phyloP scores from a whole-genome alignment of 1,284 basidiomycete species.

The Caloboletus firmus region DNA sequence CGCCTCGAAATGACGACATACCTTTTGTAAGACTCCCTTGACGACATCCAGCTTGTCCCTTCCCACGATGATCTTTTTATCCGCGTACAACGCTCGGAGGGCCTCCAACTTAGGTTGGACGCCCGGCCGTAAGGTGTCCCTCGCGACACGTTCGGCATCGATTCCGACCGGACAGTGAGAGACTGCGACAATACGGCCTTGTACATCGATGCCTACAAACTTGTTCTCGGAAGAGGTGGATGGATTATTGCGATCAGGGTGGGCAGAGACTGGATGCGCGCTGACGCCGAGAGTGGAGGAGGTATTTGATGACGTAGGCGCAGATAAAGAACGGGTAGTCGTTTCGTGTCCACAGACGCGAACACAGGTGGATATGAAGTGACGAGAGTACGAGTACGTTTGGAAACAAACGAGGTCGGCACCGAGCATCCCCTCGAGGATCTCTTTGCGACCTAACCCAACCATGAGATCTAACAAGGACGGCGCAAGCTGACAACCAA shows the following conservation, averaged over 20 bases:
- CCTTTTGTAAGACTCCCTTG: slow-evolving; percentile 97
- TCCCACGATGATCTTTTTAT: slow-evolving; percentile 98
- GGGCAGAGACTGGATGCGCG: not conserved
- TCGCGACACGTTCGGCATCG: slow-evolving; percentile 86
- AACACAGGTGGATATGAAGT: slow-evolving; percentile 93
- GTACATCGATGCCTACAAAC: slow-evolving; percentile 77
- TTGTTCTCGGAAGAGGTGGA: slow-evolving; percentile 23
- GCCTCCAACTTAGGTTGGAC: slow-evolving; percentile 89
- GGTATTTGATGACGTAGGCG: slow-evolving; percentile 30
- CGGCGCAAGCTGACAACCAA: slow-evolving; percentile 15
- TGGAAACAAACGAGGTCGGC: slow-evolving; percentile 97
- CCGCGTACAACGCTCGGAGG: slow-evolving; percentile 84
- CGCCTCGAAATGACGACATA: slow-evolving; percentile 22
- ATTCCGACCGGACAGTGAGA: slow-evolving; percentile 97
- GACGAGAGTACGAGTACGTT: slow-evolving; percentile 96
- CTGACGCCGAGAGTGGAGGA: slow-evolving; percentile 8
- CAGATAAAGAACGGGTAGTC: slow-evolving; percentile 54
- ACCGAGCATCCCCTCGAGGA: slow-evolving; percentile 97
- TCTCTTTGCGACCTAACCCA: slow-evolving; percentile 73
- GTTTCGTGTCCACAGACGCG: slow-evolving; percentile 96
- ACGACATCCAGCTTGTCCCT: slow-evolving; percentile 99
- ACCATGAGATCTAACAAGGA: not conserved
- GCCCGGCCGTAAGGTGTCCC: slow-evolving; percentile 81
- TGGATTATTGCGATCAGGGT: slow-evolving; percentile 39
- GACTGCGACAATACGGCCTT: slow-evolving; percentile 85